phyloP scores from a whole-genome alignment of 805 yeast species.

The Kodamaea kaohsiungensis region DNA sequence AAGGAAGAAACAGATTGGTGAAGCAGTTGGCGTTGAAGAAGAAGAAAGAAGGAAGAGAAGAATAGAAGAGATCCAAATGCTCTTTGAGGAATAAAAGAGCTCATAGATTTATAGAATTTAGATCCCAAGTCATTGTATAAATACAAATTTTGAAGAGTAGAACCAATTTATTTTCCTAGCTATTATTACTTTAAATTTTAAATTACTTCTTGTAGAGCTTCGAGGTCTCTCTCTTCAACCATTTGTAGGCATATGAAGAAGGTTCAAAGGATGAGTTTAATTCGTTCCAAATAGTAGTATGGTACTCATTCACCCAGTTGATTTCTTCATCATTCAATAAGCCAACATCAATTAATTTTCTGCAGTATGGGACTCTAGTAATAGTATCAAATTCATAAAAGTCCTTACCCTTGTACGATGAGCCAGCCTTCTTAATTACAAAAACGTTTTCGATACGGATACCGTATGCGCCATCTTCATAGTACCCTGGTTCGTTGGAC shows the following conservation, averaged over 20 bases:
- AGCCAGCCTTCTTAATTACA: slow-evolving; percentile 44
- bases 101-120: not conserved
- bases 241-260: slow-evolving; percentile 39
- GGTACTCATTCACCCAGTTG: slow-evolving; percentile 68
- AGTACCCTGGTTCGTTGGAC: slow-evolving; percentile 65
- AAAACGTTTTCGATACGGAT: slow-evolving; percentile 56
- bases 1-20: slow-evolving; percentile 77
- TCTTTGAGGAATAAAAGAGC: slow-evolving; percentile 49
- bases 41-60: slow-evolving; percentile 70
- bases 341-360: slow-evolving; percentile 61
- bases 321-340: slow-evolving; percentile 64
- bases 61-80: slow-evolving; percentile 69
- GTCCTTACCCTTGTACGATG: slow-evolving; percentile 50
- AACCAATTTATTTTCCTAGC: not conserved
- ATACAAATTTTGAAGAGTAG: no score
- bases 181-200: not conserved
- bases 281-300: slow-evolving; percentile 54
- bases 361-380: slow-evolving; percentile 84
- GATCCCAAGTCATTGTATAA: not conserved
- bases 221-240: slow-evolving; percentile 53
- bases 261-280: slow-evolving; percentile 42
- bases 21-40: slow-evolving; percentile 72
- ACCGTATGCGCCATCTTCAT: slow-evolving; percentile 60
- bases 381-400: slow-evolving; percentile 78
- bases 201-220: slow-evolving; percentile 17